phyloP scores from a whole-genome alignment of 2,329 filamentous ascomycete species.

The Dothiorella sarmentorum region DNA sequence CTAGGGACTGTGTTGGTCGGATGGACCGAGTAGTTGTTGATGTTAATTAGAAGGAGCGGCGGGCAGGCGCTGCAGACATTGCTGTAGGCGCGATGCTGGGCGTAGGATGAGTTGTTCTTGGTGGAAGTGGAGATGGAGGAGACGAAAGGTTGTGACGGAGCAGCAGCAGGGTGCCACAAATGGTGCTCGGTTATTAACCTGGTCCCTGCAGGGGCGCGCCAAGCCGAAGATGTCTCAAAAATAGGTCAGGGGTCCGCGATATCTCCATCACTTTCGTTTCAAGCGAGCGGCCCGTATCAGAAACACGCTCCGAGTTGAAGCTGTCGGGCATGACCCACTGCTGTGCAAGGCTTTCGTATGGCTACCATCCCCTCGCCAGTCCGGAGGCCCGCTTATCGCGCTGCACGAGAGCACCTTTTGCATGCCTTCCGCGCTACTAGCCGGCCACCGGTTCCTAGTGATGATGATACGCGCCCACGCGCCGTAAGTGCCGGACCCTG shows the following conservation, averaged over 20 bases:
- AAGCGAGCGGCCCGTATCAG: conserved; percentile 1
- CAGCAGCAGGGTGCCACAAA: conserved; percentile 10
- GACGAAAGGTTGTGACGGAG: conserved; percentile 14
- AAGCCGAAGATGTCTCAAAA: conserved; percentile 1
- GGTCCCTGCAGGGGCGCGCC: conserved; percentile 9
- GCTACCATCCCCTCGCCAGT: neutral
- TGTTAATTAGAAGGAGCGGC: conserved; percentile 15
- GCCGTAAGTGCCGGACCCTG: neutral
- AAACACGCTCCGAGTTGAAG: neutral
- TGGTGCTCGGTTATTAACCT: neutral
- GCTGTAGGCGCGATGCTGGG: conserved; percentile 13
- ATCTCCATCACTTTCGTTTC: neutral
- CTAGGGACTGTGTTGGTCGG: conserved; percentile 12
- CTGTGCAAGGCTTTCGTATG: neutral
- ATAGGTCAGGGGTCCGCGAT: conserved; percentile 10
- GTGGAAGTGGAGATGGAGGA: conserved; percentile 3
- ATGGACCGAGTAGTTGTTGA: conserved; percentile 6
- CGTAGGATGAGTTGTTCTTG: conserved; percentile 12
- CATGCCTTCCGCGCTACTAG: conserved; percentile 1
- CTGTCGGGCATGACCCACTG: neutral
- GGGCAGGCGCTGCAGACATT: conserved; percentile 16
- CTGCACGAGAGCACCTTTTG: conserved; percentile 1
- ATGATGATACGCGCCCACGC: conserved; percentile 14
- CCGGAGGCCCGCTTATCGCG: conserved; percentile 11
- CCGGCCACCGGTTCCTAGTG: conserved; percentile 6